Conservation (phyloP, 129 eudicot genomes). For the Flaveria linearis region DNA sequence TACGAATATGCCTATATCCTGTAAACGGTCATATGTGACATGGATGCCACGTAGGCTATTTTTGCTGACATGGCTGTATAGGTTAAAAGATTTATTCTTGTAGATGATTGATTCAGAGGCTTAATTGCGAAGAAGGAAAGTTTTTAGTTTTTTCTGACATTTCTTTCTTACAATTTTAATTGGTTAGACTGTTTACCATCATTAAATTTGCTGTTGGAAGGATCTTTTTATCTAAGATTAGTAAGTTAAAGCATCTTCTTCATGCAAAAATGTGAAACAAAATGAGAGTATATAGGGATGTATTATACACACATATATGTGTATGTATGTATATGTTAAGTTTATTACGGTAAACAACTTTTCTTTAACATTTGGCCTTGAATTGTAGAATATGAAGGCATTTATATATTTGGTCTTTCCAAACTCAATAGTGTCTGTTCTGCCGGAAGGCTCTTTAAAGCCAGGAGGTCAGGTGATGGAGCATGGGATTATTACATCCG, state of each 20-base stretch:
- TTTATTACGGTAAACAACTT: background rate
- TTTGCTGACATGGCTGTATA: background rate
- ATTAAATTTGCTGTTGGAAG: background rate
- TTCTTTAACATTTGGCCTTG: constrained; percentile 1
- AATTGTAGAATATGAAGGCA: constrained; percentile 74
- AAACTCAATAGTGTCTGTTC: constrained; percentile 50
- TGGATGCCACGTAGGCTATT: background rate
- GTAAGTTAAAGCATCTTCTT: background rate
- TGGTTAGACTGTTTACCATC: background rate
- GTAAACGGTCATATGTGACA: background rate
- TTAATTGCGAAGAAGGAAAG: background rate
- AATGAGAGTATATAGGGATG: background rate
- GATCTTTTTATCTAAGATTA: background rate
- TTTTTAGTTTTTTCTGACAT: background rate
- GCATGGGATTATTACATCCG: constrained; percentile 78
- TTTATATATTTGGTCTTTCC: constrained; percentile 80
- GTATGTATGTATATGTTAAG: background rate
- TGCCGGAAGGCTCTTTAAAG: constrained; percentile 46
- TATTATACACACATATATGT: background rate
- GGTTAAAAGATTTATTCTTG: background rate
- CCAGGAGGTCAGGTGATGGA: constrained; percentile 47
- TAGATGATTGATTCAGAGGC: background rate
- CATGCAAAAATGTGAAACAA: background rate
- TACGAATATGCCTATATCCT: background rate
- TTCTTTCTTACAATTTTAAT: background rate